Evolutionary conservation across 306 rosid genomes (phyloP), one percentile per base, ranked within the genome.

Genomic region (Cyclanthera cordifolia): DNA sequence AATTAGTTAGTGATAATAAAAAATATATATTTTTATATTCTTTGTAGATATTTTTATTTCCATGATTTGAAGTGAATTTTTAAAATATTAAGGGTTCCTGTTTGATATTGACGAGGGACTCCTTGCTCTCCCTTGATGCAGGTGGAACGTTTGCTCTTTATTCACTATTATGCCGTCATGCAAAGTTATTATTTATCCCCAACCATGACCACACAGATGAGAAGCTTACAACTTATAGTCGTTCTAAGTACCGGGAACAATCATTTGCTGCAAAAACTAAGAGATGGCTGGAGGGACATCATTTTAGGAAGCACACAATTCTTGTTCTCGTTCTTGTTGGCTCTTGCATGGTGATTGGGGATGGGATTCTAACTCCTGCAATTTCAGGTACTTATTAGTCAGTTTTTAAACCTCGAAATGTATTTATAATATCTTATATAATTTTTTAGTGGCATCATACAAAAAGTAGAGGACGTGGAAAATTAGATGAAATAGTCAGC

Each of bases 341-440:
- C 77, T 87, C 98, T 76, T 89, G 98, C 82, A 92, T 92, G 98
- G 96, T 89, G 55, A 87, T 92, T 76, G 98, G 98, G 70, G 98
- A 92, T 76, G 98, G 98, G 57, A 92, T 92, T 81, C 88, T 92
- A 67, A 92, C 98, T 76, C 98, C 98, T 37, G 98, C 96, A 60
- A 92, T 92, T 76, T 92, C 98, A 59, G 98, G 98, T 92, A 41
- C 75, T 65, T 48, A 67, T 71, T 67, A 70, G 73, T 55, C 30
- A 13, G 49, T 13, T 43, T 12, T 21, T 6, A 21, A 23, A 45
- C 70, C 52, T 64, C 2, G 47, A 64, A 43, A 41, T 21, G 53
- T 13, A 14, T 19, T 21, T 3, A n/a, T 20, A 21, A 4, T 43
- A 14, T 63, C 69, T 63, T 21, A 21, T 63, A 20, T 16, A 39